A percentile compares a stretch with the other conserved stretches of the same genome.
These are phyloP conservation scores for Passalora sequoiae DNA, from an alignment of 2,329 filamentous ascomycete species.

Conservation along the genomic window DNA sequence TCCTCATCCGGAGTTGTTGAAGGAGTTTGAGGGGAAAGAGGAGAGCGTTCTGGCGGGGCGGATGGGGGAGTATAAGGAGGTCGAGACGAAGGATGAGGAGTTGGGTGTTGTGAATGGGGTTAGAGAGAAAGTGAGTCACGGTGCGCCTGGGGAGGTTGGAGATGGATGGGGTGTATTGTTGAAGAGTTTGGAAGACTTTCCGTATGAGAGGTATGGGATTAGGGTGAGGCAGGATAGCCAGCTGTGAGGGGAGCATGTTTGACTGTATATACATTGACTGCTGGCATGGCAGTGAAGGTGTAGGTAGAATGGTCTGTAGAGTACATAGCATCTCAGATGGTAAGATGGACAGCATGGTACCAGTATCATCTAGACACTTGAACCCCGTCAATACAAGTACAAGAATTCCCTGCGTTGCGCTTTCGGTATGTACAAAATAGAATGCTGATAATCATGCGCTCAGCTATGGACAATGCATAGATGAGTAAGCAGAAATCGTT, in stretches of 20 bases:
- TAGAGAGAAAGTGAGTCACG: slow-evolving; percentile 38
- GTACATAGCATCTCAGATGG: no score
- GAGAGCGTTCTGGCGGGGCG: slow-evolving; percentile 75
- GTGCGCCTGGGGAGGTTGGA: slow-evolving; percentile 49
- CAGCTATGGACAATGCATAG: no score
- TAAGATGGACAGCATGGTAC: no score
- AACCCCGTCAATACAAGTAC: no score
- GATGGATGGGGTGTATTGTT: slow-evolving; percentile 58
- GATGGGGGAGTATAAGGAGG: slow-evolving; percentile 64
- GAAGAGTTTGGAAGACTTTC: slow-evolving; percentile 53
- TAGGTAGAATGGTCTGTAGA: no score
- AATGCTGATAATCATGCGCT: no score
- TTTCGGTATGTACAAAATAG: no score
- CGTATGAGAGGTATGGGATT: slow-evolving; percentile 58
- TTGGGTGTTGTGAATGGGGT: slow-evolving; percentile 34
- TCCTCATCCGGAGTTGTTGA: slow-evolving; percentile 72
- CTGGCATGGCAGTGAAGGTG: no score
- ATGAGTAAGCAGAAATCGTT: no score
- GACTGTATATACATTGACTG: no score
- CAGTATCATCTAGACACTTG: no score
- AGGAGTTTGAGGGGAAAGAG: slow-evolving; percentile 72
- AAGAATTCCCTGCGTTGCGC: no score
- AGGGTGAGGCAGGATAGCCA: slow-evolving; percentile 18
- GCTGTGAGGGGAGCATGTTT: slow-evolving; percentile 10
- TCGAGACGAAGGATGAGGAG: slow-evolving; percentile 36